phyloP scores from a whole-genome alignment of 108 stramenopile genomes.

The Craspedostauros australis region DNA sequence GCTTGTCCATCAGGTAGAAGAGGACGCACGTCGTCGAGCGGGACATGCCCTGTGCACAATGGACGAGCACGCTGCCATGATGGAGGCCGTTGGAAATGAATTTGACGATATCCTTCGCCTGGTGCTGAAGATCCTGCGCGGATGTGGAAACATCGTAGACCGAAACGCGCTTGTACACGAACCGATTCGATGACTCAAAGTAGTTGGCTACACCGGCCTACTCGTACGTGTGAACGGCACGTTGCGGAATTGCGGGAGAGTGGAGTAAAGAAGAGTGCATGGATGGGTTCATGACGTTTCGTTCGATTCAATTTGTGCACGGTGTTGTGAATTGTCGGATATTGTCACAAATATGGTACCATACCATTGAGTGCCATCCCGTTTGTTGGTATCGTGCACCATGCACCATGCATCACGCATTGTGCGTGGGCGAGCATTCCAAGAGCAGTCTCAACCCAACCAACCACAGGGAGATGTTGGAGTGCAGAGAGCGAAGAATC shows the following conservation, averaged over 20 bases:
- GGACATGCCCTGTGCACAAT: conserved; percentile 65
- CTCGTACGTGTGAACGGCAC: neutral
- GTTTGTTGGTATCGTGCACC: no score
- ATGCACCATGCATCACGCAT: no score
- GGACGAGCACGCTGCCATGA: conserved; percentile 75
- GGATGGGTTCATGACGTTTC: no score
- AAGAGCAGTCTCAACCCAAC: no score
- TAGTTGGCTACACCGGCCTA: conserved; percentile 72
- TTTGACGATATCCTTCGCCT: conserved; percentile 38
- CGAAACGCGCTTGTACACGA: conserved; percentile 63
- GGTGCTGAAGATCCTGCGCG: conserved; percentile 31
- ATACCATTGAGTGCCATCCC: no score
- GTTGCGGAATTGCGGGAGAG: conserved; percentile 1
- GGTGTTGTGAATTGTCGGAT: no score
- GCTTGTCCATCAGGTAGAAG: conserved; percentile 64
- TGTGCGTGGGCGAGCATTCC: no score
- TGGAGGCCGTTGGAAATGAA: conserved; percentile 60
- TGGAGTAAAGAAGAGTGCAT: no score
- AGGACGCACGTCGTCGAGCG: conserved; percentile 59
- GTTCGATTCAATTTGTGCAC: no score
- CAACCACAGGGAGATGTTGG: no score
- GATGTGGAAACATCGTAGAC: conserved; percentile 57
- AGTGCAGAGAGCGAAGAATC: no score
- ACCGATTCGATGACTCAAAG: conserved; percentile 43
- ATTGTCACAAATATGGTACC: no score